These are phyloP conservation scores for Mycena capillaripes DNA, from an alignment of 768 basidiomycete genomes.

Conservation along the genomic window DNA sequence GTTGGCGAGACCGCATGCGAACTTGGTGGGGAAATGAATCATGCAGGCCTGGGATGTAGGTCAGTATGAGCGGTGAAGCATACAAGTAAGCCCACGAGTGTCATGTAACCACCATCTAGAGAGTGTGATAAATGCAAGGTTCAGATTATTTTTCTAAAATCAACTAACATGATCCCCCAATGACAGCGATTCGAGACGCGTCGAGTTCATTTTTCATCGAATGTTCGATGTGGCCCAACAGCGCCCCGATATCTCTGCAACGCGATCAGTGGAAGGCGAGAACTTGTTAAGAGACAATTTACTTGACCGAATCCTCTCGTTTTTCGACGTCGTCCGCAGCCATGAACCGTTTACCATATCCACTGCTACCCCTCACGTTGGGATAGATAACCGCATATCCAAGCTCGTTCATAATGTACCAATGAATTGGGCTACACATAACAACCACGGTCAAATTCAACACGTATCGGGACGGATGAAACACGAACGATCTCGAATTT, in stretches of 20 bases:
- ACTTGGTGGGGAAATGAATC: slow-evolving; percentile 55
- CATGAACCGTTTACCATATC: slow-evolving; percentile 57
- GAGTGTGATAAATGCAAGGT: neutral
- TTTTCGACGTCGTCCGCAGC: slow-evolving; percentile 57
- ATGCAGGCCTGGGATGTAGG: slow-evolving; percentile 50
- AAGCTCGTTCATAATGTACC: slow-evolving; percentile 58
- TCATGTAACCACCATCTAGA: slow-evolving; percentile 57
- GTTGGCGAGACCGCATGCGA: slow-evolving; percentile 57
- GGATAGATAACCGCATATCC: slow-evolving; percentile 57
- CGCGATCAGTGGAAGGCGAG: neutral
- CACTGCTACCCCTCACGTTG: slow-evolving; percentile 58
- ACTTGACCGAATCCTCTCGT: slow-evolving; percentile 60
- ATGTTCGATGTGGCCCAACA: slow-evolving; percentile 52
- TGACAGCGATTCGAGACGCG: slow-evolving; percentile 54
- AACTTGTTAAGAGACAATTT: neutral
- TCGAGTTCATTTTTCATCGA: slow-evolving; percentile 50
- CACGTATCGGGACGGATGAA: neutral
- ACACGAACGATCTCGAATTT: slow-evolving; percentile 20
- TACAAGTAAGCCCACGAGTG: slow-evolving; percentile 46
- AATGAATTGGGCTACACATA: slow-evolving; percentile 45
- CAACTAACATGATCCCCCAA: slow-evolving; percentile 55
- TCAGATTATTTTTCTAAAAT: neutral
- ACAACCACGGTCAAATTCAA: neutral
- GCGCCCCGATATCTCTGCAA: slow-evolving; percentile 52
- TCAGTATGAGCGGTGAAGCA: neutral